Evolutionary conservation across 2,329 filamentous ascomycete genomes (phyloP), one percentile per base, ranked within the genome.

Genomic region (Raffaelea arxii): DNA sequence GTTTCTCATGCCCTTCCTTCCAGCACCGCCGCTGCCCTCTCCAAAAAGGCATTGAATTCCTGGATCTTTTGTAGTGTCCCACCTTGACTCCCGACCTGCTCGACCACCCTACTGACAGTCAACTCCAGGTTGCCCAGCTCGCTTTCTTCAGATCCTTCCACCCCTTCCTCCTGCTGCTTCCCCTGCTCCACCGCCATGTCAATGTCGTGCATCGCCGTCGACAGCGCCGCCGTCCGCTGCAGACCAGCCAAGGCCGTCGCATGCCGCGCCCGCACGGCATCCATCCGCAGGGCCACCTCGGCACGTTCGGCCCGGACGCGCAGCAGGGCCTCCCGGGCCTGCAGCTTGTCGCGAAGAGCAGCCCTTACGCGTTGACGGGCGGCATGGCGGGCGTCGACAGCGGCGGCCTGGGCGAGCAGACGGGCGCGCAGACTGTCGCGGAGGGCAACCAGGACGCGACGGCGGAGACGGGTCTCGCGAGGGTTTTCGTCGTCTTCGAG

Each of bases 11-110:
- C n/a, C 11, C 19, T 30, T 16, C 55, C 53, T 59, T 82, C 79
- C 38, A 84, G 62, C 25, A 71, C 75, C 25, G 67, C 60, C 3
- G 78, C 78, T 6, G 77, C 70, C 21, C 80, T 69, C 58, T 83
- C 80, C 42, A 84, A 62, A 52, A 83, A 79, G 25, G 69, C 70
- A 52, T 83, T 84, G 55, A 83, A 83, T 41, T 77, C 72, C 49
- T 64, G 71, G 46, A 83, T 70, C 56, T 78, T 73, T 49, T 66
- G 69, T 51, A 83, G 62, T 4, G 73, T 62, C 3, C 61, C 59
- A 21, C 76, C 76, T 1, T 67, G n/a, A n/a, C n/a, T n/a, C n/a
- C n/a, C n/a, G 2, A 73, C 72, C 55, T 78, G 69, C 32, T 72
- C 69, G 1, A 74, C 66, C 5, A 82, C 63, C 23, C 68, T 67